Base-by-base conservation (phyloP, 2,329 filamentous ascomycete genomes). In the Exophiala oligosperma region DNA sequence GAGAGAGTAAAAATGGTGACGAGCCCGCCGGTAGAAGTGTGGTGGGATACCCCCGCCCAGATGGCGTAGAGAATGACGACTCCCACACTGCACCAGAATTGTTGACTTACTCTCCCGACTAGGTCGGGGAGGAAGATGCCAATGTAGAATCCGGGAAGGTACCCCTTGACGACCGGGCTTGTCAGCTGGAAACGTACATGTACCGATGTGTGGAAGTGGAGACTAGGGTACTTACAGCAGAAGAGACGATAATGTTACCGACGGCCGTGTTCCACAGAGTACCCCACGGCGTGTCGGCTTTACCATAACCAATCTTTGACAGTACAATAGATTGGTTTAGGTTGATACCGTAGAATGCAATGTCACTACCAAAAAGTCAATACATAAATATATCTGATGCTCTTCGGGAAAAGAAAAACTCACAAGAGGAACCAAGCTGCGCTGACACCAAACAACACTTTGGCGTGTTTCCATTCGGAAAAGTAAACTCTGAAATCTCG, bases 311-410 rank as follows among this genome's bases (percentile, higher is more conserved):
- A 52, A 73, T 73, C 32, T 63, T 65, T 11, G 61, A 52, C 1
- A 73, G 61, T 14, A 73, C 69, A 54, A 72, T 66, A 23, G 69
- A 70, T 41, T 73, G 67, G 40, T 74, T 74, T 32, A 74, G 66
- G 49, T 72, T 72, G 51, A 72, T 63, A 26, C 72, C 72, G 52
- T 70, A 72, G 48, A 70, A 73, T 4, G 71, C 70, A 49, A 71
- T 66, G 46, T 71, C 70, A 52, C 58, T 60, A 3, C 2, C 5
- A 4, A 3, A 24, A 7, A 14, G n/a, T 46, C 9, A 57, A 40
- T 23, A 49, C 2, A n/a, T 8, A 2, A 37, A 8, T 35, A 1
- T 29, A 9, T 29, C 24, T 26, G 8, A 3, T 9, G 29, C 29
- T 35, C 29, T 35, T 21, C 17, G 5, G 17, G 17, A 50, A 37